A percentile compares a stretch with the other conserved stretches of the same genome.
phyloP scores from a whole-genome alignment of 805 yeast genomes.

The Clavispora carvajalis region DNA sequence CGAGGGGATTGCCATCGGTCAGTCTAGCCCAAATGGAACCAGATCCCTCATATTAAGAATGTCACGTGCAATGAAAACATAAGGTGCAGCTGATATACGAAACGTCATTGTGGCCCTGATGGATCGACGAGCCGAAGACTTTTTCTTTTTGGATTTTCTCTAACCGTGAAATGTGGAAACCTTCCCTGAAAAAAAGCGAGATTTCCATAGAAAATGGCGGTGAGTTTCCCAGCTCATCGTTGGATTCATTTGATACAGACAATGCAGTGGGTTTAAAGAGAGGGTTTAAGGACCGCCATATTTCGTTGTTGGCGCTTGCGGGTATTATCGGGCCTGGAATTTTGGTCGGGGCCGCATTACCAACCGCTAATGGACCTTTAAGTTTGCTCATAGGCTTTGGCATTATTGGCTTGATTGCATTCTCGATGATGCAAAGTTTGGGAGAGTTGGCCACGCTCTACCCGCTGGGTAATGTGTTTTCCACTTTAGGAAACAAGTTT shows the following conservation, averaged over 20 bases:
- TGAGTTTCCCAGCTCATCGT: not conserved
- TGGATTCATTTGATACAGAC: slow-evolving; percentile 1
- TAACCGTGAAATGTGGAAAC: not conserved
- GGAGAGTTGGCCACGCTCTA: slow-evolving; percentile 53
- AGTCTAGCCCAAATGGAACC: too few relatives aligned
- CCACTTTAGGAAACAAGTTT: slow-evolving; percentile 45
- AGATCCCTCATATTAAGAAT: too few relatives aligned
- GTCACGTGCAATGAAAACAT: not conserved
- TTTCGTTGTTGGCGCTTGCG: slow-evolving; percentile 48
- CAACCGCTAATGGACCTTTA: slow-evolving; percentile 46
- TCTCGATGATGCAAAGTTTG: slow-evolving; percentile 49
- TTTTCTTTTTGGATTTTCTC: not conserved
- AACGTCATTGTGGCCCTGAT: not conserved
- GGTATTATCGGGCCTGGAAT: slow-evolving; percentile 61
- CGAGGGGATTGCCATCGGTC: too few relatives aligned
- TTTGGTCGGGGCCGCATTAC: slow-evolving; percentile 49
- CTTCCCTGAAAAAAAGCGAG: not conserved
- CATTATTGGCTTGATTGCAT: slow-evolving; percentile 47
- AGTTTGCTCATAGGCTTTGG: slow-evolving; percentile 49
- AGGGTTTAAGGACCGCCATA: slow-evolving; percentile 45
- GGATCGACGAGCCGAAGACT: too few relatives aligned
- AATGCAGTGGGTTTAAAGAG: slow-evolving; percentile 31
- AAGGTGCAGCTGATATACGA: not conserved
- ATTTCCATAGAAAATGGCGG: not conserved
- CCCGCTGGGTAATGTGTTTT: slow-evolving; percentile 49